Evolutionary conservation across 2,329 filamentous ascomycete species (phyloP).

Genomic region (Aspergillus thermomutatus): DNA sequence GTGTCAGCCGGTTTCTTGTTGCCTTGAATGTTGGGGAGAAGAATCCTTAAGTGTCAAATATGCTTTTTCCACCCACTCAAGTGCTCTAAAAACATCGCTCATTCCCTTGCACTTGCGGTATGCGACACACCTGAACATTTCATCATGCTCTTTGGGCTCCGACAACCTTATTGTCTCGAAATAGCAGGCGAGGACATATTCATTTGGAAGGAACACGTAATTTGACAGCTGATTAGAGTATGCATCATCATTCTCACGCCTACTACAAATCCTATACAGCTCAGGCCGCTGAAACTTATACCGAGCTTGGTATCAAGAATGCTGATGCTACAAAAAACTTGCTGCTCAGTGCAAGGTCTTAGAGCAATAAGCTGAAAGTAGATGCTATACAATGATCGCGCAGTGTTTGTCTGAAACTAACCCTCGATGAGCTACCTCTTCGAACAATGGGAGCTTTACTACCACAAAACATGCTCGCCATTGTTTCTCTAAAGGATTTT

Average conservation of each 20-base stretch:
- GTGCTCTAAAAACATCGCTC: neutral
- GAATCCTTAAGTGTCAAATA: constrained; percentile 22
- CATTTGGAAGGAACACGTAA: neutral
- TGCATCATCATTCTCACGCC: neutral
- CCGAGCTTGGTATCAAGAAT: neutral
- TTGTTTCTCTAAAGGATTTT: too few species aligned
- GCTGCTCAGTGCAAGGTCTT: too few species aligned
- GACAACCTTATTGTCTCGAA: too few species aligned
- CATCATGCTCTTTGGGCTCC: too few species aligned
- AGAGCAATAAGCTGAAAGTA: neutral
- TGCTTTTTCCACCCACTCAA: neutral
- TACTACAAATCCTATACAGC: neutral
- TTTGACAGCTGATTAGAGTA: neutral
- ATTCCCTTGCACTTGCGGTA: too few species aligned
- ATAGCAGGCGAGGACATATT: neutral
- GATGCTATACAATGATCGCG: neutral
- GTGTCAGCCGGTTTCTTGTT: constrained; percentile 78
- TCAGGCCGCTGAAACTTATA: neutral
- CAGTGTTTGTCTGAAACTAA: neutral
- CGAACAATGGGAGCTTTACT: neutral
- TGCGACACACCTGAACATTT: too few species aligned
- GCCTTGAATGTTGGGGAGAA: constrained; percentile 64
- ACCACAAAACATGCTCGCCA: neutral
- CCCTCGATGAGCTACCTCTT: neutral
- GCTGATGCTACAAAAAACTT: neutral